A percentile compares a stretch with the other conserved stretches of the same genome.
phyloP scores from a whole-genome alignment of 306 rosid species.

The Fagus sylvatica region DNA sequence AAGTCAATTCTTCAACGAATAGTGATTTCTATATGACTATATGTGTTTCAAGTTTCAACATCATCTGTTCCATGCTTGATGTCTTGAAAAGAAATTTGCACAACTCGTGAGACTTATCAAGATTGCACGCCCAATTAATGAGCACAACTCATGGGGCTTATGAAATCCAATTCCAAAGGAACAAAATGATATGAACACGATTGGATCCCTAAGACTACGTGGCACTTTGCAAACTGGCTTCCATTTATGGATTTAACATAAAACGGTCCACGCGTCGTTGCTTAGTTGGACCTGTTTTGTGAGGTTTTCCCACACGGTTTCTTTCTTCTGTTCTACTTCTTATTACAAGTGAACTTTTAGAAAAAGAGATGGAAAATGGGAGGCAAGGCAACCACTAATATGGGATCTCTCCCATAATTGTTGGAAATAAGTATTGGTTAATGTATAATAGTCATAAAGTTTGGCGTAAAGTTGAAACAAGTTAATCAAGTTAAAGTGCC shows the following conservation, averaged over 20 bases:
- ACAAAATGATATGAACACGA: slow-evolving; percentile 12
- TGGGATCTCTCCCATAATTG: not conserved
- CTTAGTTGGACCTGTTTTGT: slow-evolving; percentile 51
- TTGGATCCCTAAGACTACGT: not conserved
- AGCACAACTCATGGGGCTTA: not conserved
- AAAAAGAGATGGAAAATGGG: not conserved
- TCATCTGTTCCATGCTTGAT: not conserved
- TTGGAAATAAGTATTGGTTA: not conserved
- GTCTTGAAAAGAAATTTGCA: not conserved
- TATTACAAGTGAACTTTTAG: not conserved
- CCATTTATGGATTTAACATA: slow-evolving; percentile 36
- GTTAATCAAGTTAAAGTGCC: slow-evolving; percentile 32
- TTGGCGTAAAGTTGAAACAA: slow-evolving; percentile 51
- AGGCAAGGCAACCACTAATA: not conserved
- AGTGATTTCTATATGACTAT: no score
- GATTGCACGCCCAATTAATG: not conserved
- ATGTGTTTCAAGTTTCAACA: not conserved
- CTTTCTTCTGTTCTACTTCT: not conserved
- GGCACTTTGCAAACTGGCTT: slow-evolving; percentile 47
- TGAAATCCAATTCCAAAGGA: not conserved
- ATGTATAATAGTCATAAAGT: slow-evolving; percentile 29
- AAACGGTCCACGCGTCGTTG: slow-evolving; percentile 77
- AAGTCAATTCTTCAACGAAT: no score
- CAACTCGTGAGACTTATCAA: not conserved
- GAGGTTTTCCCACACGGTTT: slow-evolving; percentile 33